These are phyloP conservation scores for Hymenotorrendiella dingleyae DNA, from an alignment of 2,329 filamentous ascomycete species.

Conservation along the genomic window DNA sequence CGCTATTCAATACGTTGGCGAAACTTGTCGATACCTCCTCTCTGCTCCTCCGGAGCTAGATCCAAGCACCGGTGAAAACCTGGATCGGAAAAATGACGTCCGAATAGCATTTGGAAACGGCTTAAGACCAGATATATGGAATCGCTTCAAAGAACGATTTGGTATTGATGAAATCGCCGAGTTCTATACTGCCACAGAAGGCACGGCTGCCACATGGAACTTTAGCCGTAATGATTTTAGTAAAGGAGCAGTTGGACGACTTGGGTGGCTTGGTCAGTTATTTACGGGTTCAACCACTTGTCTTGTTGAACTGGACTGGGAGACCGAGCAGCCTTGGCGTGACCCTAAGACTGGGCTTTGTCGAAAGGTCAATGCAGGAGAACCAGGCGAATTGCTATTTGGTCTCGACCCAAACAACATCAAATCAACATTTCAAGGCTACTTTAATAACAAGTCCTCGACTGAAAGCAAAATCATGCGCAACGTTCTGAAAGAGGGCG, in stretches of 20 bases:
- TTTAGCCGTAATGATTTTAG: slow-evolving; percentile 64
- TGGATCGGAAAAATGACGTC: slow-evolving; percentile 70
- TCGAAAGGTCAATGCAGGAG: slow-evolving; percentile 47
- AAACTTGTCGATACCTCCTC: slow-evolving; percentile 78
- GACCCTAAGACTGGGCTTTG: slow-evolving; percentile 67
- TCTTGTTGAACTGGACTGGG: slow-evolving; percentile 66
- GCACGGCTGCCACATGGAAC: slow-evolving; percentile 65
- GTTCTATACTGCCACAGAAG: slow-evolving; percentile 78
- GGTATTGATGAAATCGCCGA: slow-evolving; percentile 67
- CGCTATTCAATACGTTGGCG: slow-evolving; percentile 80
- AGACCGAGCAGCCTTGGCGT: slow-evolving; percentile 61
- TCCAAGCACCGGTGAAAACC: slow-evolving; percentile 55
- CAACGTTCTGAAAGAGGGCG: slow-evolving; percentile 66
- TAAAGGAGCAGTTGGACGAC: slow-evolving; percentile 72
- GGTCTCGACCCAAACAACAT: slow-evolving; percentile 61
- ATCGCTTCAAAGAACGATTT: slow-evolving; percentile 75
- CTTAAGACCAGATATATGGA: slow-evolving; percentile 79
- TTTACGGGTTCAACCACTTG: slow-evolving; percentile 46
- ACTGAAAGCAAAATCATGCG: slow-evolving; percentile 69
- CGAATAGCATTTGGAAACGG: slow-evolving; percentile 78
- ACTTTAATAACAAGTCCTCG: slow-evolving; percentile 68
- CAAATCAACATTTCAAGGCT: slow-evolving; percentile 67
- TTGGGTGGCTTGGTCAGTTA: slow-evolving; percentile 54
- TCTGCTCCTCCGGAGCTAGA: slow-evolving; percentile 57
- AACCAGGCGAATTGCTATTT: slow-evolving; percentile 72